Percentiles rank a stretch among this genome's conserved stretches.
These are phyloP conservation scores for Rhynchosporium agropyri DNA, from an alignment of 2,329 filamentous ascomycete species.

Conservation along the genomic window DNA sequence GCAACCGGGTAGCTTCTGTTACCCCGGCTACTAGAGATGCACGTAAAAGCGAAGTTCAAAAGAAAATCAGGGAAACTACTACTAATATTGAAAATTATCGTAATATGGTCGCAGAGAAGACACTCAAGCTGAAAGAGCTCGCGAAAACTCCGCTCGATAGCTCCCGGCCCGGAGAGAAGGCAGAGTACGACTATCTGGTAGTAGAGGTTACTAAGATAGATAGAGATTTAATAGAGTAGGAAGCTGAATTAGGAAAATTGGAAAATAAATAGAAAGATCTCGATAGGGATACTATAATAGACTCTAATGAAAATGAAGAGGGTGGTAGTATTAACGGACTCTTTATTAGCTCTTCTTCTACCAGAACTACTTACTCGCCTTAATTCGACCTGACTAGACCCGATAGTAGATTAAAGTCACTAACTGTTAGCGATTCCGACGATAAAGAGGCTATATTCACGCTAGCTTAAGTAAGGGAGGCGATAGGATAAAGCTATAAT, in stretches of 20 bases:
- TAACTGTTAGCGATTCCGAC: not conserved
- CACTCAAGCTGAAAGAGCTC: not conserved
- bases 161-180: not conserved
- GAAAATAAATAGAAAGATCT: not conserved
- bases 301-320: not conserved
- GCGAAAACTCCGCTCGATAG: not conserved
- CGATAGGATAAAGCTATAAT: constrained; percentile 2
- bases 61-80: not conserved
- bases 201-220: not conserved
- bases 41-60: not conserved
- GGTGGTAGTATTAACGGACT: not conserved
- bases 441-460: constrained; percentile 3
- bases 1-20: not conserved
- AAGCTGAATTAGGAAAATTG: not conserved
- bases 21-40: not conserved
- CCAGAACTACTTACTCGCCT: not conserved
- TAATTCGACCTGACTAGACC: not conserved
- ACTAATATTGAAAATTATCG: not conserved
- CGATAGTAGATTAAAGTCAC: not conserved
- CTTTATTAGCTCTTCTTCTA: not conserved
- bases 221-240: not conserved
- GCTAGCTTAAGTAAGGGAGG: constrained; percentile 7
- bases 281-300: not conserved
- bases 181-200: not conserved
- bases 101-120: not conserved